phyloP scores from a whole-genome alignment of 305 asterid genomes.

The Euphrasia arctica region DNA sequence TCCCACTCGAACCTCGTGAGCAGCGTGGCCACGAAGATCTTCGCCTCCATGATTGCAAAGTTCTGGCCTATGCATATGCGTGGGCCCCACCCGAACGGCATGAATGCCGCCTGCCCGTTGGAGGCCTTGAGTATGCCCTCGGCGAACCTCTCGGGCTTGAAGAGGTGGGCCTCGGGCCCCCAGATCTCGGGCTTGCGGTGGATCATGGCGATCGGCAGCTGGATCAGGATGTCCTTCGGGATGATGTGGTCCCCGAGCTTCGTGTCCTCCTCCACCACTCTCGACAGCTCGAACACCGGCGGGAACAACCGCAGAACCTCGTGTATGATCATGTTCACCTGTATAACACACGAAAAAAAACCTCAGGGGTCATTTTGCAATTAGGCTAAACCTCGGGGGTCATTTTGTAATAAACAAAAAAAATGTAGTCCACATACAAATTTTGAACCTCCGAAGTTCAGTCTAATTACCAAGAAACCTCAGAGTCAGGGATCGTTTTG shows the following conservation, averaged over 20 bases:
- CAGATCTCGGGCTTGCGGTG: slow-evolving; percentile 8
- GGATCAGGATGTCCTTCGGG: slow-evolving; percentile 2
- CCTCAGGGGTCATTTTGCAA: no score
- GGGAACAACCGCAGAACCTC: no score
- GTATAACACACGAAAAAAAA: no score
- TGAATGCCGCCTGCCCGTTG: slow-evolving; percentile 1
- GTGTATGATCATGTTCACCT: no score
- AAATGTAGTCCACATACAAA: no score
- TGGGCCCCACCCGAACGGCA: slow-evolving; percentile 7
- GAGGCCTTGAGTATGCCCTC: slow-evolving; percentile 5
- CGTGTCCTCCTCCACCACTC: slow-evolving; percentile 6
- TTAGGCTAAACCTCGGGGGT: no score
- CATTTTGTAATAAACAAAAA: no score
- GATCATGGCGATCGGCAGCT: slow-evolving; percentile 3
- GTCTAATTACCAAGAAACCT: no score
- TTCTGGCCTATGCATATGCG: slow-evolving; percentile 11
- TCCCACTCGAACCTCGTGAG: neutral
- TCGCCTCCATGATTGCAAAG: slow-evolving; percentile 11
- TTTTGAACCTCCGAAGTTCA: no score
- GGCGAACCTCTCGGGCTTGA: slow-evolving; percentile 7
- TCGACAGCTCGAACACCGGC: no score
- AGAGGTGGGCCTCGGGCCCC: slow-evolving; percentile 6
- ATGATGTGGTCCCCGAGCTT: neutral
- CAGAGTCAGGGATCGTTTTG: no score
- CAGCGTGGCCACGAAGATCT: slow-evolving; percentile 6